phyloP scores from a whole-genome alignment of 2,329 filamentous ascomycete genomes.

The Talaromyces sp. region DNA sequence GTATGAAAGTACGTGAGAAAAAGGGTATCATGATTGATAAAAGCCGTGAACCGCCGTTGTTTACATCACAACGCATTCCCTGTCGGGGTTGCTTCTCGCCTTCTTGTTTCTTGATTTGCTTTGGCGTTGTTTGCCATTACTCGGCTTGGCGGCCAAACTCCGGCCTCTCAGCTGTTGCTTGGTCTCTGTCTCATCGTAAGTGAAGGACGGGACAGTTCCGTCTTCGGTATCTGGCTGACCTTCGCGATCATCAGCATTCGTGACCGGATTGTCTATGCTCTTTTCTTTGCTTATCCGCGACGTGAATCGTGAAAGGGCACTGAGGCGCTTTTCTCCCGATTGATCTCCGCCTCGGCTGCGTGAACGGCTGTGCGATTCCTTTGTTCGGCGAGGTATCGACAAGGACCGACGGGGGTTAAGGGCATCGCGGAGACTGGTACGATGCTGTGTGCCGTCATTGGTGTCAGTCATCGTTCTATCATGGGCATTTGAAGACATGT shows the following conservation, averaged over 20 bases:
- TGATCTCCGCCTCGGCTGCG: slow-evolving; percentile 34
- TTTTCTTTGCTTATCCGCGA: slow-evolving; percentile 15
- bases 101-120: slow-evolving; percentile 31
- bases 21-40: slow-evolving; percentile 6
- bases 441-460: slow-evolving; percentile 18
- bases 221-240: neutral
- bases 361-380: slow-evolving; percentile 27
- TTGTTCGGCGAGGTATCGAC: slow-evolving; percentile 27
- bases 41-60: neutral
- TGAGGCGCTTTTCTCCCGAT: slow-evolving; percentile 32
- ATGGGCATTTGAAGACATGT: slow-evolving; percentile 27
- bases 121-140: slow-evolving; percentile 28
- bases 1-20: neutral
- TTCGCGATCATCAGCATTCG: slow-evolving; percentile 3
- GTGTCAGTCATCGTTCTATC: slow-evolving; percentile 19
- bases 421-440: neutral
- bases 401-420: slow-evolving; percentile 17
- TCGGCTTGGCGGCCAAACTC: slow-evolving; percentile 19
- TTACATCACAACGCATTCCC: slow-evolving; percentile 43
- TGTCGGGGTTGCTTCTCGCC: slow-evolving; percentile 34
- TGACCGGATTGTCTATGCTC: slow-evolving; percentile 1
- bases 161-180: slow-evolving; percentile 22
- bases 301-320: slow-evolving; percentile 33
- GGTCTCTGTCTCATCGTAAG: neutral
- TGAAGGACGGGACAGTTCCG: neutral